Conservation (phyloP, 441 rosid genomes). For the Manihot esculenta region DNA sequence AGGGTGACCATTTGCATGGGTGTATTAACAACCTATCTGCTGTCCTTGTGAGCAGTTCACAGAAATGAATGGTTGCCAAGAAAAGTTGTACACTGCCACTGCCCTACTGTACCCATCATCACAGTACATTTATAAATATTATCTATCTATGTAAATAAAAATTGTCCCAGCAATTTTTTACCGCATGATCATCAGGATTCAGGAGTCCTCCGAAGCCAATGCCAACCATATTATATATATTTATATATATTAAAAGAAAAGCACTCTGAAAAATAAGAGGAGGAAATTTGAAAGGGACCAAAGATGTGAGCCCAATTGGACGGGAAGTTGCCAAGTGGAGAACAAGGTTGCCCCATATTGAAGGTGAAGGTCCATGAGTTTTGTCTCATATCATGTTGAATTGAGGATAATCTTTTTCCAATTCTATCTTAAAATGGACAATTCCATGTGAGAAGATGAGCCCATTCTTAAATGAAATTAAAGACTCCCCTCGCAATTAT, state of each 20-base stretch:
- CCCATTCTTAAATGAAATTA: conserved; percentile 25
- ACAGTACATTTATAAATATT: no score
- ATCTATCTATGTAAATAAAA: no score
- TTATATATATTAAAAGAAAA: no score
- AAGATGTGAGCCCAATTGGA: neutral
- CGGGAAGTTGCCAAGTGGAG: conserved; percentile 6
- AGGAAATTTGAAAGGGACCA: neutral
- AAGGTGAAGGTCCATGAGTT: neutral
- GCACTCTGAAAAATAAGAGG: no score
- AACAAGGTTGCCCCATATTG: neutral
- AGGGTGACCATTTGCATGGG: conserved; percentile 11
- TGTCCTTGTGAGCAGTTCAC: conserved; percentile 1
- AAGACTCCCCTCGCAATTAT: conserved; percentile 7
- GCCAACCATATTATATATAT: neutral
- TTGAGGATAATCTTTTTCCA: no score
- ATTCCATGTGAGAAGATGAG: conserved; percentile 28
- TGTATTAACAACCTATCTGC: neutral
- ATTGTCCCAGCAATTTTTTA: no score
- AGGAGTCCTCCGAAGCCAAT: neutral
- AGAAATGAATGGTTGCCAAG: neutral
- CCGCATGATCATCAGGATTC: no score
- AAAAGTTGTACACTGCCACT: neutral
- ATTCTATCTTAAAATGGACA: conserved; percentile 23
- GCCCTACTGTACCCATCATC: neutral
- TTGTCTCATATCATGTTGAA: neutral